Conservation (phyloP, 228 moss, liverwort and hornwort species). For the Sphagnum magellanicum region DNA sequence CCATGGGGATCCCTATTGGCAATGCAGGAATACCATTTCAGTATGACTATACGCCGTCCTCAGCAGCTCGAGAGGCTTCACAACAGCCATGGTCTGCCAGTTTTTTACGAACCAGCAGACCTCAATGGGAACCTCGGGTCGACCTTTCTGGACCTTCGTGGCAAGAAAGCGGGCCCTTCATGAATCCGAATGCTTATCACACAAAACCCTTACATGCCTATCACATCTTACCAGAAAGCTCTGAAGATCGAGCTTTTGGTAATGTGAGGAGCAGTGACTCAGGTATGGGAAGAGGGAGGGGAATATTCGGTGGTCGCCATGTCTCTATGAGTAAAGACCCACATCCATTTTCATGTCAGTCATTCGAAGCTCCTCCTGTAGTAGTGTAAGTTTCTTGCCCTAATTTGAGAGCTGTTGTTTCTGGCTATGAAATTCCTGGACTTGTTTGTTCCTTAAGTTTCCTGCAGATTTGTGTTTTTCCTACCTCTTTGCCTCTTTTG, state of each 20-base stretch:
- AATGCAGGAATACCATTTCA: constrained; percentile 31
- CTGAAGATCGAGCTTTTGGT: constrained; percentile 29
- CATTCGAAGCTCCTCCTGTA: constrained; percentile 7
- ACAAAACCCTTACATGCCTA: too few species aligned
- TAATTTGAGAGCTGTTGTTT: background rate
- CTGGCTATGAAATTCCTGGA: background rate
- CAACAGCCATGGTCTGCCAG: constrained; percentile 25
- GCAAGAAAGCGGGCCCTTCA: background rate
- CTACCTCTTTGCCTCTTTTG: background rate
- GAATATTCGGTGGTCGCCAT: constrained; percentile 18
- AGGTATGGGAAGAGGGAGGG: constrained; percentile 21
- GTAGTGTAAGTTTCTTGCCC: constrained; percentile 24
- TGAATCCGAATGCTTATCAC: constrained; percentile 13
- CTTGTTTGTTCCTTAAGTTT: background rate
- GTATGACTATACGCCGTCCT: background rate
- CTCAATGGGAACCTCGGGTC: constrained; percentile 11
- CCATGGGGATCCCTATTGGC: constrained; percentile 31
- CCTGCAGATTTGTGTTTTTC: background rate
- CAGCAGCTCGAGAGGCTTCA: background rate
- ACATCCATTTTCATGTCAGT: constrained; percentile 14
- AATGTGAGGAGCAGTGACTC: constrained; percentile 7
- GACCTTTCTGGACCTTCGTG: constrained; percentile 10
- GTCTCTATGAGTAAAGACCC: constrained; percentile 9
- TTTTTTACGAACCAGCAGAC: constrained; percentile 15
- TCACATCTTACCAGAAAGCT: background rate